Evolutionary conservation across 305 asterid genomes (phyloP).

Genomic region (Euphrasia arctica): DNA sequence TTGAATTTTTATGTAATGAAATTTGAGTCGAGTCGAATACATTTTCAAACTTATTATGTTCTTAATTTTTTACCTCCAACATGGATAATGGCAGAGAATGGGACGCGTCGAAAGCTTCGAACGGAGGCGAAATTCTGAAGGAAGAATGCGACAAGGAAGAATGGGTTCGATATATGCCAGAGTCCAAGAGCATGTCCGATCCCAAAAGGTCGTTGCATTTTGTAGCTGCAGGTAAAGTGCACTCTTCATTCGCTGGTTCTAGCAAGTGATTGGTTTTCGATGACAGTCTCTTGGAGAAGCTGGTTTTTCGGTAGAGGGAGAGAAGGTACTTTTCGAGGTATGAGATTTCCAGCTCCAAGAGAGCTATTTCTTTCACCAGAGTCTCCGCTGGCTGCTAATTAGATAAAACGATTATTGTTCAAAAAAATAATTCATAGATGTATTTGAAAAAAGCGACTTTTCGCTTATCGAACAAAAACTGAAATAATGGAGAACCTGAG

Average conservation of each 20-base stretch:
- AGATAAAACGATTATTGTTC: background rate
- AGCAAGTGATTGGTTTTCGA: slow-evolving; percentile 19
- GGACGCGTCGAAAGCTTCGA: slow-evolving; percentile 50
- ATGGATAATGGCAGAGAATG: slow-evolving; percentile 84
- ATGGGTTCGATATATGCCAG: slow-evolving; percentile 65
- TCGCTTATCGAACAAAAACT: too few relatives aligned
- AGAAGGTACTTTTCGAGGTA: slow-evolving; percentile 81
- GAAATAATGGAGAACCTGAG: slow-evolving; percentile 39
- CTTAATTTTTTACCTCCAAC: slow-evolving; percentile 59
- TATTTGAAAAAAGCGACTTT: background rate
- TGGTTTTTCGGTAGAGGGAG: slow-evolving; percentile 51
- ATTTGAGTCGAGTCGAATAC: background rate
- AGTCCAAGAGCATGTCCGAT: slow-evolving; percentile 45
- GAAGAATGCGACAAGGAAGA: slow-evolving; percentile 79
- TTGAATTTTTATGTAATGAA: too few relatives aligned
- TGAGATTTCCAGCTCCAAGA: slow-evolving; percentile 67
- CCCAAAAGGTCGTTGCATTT: slow-evolving; percentile 36
- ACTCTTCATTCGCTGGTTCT: slow-evolving; percentile 30
- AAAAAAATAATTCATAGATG: background rate
- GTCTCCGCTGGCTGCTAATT: slow-evolving; percentile 63
- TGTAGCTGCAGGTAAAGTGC: slow-evolving; percentile 13
- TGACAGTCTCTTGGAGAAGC: slow-evolving; percentile 38
- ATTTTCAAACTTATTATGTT: background rate
- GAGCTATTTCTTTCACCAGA: slow-evolving; percentile 66
- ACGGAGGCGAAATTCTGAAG: slow-evolving; percentile 47